These are phyloP conservation scores for Coniochaeta hoffmannii DNA, from an alignment of 2,329 filamentous ascomycete species.

Conservation along the genomic window DNA sequence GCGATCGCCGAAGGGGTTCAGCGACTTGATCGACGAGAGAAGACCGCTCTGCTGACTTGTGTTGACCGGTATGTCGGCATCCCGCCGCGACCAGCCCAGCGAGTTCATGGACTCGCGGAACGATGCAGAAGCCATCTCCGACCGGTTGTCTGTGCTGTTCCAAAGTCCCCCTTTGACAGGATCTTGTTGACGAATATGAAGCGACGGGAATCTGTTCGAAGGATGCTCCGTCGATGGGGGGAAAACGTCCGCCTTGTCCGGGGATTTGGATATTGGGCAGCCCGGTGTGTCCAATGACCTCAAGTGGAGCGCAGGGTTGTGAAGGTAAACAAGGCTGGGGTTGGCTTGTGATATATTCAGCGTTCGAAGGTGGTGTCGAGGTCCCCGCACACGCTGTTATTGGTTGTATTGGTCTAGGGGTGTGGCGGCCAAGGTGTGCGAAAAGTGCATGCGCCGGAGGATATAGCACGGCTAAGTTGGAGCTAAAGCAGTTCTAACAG, in stretches of 20 bases:
- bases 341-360: conserved; percentile 16
- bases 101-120: conserved; percentile 95
- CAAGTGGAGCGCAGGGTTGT: conserved; percentile 10
- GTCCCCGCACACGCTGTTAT: conserved; percentile 8
- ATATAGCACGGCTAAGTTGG: conserved; percentile 6
- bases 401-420: conserved; percentile 9
- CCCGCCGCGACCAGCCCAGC: conserved; percentile 85
- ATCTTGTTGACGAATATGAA: background rate
- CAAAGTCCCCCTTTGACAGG: background rate
- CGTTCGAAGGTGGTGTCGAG: conserved; percentile 9
- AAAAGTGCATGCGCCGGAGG: conserved; percentile 8
- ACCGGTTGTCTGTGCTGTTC: background rate
- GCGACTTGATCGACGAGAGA: conserved; percentile 70
- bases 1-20: conserved; percentile 80
- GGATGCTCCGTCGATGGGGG: background rate
- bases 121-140: conserved; percentile 70
- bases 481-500: background rate
- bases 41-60: conserved; percentile 66
- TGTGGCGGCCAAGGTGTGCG: conserved; percentile 10
- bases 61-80: conserved; percentile 66
- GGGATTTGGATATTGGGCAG: conserved; percentile 8
- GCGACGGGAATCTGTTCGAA: background rate
- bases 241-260: background rate
- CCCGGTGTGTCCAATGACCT: conserved; percentile 18
- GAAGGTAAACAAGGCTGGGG: conserved; percentile 13